phyloP scores from a whole-genome alignment of 2,329 filamentous ascomycete genomes.

The Fusarium nygamai region DNA sequence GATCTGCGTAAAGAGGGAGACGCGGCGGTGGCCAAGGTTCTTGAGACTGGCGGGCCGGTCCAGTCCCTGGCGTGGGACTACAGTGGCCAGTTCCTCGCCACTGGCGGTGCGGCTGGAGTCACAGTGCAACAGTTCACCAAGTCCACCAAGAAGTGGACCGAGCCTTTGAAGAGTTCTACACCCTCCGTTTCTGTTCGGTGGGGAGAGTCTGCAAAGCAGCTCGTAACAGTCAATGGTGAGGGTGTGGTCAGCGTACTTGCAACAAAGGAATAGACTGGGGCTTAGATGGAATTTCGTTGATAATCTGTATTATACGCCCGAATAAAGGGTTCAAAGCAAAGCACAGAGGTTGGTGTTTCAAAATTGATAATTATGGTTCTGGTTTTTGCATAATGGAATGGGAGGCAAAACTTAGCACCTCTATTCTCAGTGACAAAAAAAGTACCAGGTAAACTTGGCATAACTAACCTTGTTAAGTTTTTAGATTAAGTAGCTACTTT shows the following conservation, averaged over 20 bases:
- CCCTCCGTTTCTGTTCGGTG: conserved; percentile 79
- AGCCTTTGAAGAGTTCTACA: conserved; percentile 81
- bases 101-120: conserved; percentile 80
- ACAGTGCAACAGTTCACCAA: conserved; percentile 93
- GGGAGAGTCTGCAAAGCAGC: conserved; percentile 77
- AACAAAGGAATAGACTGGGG: conserved; percentile 55
- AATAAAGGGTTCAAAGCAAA: conserved; percentile 20
- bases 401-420: neutral
- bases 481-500: neutral
- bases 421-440: neutral
- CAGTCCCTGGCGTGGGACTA: conserved; percentile 89
- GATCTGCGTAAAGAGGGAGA: conserved; percentile 93
- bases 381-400: conserved; percentile 1
- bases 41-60: conserved; percentile 84
- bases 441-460: neutral
- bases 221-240: conserved; percentile 79
- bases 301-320: conserved; percentile 38
- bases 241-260: conserved; percentile 79
- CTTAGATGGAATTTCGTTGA: conserved; percentile 12
- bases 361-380: conserved; percentile 37
- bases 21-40: conserved; percentile 80
- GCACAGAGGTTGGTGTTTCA: conserved; percentile 36
- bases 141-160: conserved; percentile 86
- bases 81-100: conserved; percentile 90
- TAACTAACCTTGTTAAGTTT: neutral